Conservation (phyloP, 169 alveolate genomes). For the Plasmodium fragile region DNA sequence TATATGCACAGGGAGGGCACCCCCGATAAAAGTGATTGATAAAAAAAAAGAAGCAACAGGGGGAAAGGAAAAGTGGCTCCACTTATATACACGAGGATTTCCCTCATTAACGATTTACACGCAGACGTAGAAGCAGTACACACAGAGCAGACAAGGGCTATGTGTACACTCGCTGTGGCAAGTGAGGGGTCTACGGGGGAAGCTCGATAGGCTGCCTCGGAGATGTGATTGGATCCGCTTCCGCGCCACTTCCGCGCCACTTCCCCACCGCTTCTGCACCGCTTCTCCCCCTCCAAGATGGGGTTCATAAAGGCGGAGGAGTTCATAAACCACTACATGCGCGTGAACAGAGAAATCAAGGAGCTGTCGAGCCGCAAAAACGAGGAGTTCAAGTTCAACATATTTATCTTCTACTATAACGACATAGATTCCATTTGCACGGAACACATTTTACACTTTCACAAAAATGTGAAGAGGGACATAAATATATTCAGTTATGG, state of each 20-base stretch:
- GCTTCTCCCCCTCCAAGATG: background rate
- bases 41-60: background rate
- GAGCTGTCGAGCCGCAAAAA: slow-evolving; percentile 34
- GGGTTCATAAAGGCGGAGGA: slow-evolving; percentile 70
- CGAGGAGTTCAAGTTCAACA: slow-evolving; percentile 57
- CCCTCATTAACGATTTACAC: background rate
- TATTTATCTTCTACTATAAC: slow-evolving; percentile 39
- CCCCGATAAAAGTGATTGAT: background rate
- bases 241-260: background rate
- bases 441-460: slow-evolving; percentile 61
- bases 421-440: slow-evolving; percentile 57
- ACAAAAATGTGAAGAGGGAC: slow-evolving; percentile 40
- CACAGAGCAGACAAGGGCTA: background rate
- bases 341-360: slow-evolving; percentile 56
- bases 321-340: slow-evolving; percentile 54
- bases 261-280: background rate
- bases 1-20: background rate
- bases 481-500: slow-evolving; percentile 52
- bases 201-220: background rate
- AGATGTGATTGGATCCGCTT: background rate
- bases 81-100: too few relatives aligned
- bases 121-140: background rate
- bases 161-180: background rate
- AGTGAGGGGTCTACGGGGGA: background rate
- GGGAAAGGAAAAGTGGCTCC: too few relatives aligned